These are phyloP conservation scores for Scortechinia acanthostroma DNA, from an alignment of 2,329 filamentous ascomycete species.

Conservation along the genomic window DNA sequence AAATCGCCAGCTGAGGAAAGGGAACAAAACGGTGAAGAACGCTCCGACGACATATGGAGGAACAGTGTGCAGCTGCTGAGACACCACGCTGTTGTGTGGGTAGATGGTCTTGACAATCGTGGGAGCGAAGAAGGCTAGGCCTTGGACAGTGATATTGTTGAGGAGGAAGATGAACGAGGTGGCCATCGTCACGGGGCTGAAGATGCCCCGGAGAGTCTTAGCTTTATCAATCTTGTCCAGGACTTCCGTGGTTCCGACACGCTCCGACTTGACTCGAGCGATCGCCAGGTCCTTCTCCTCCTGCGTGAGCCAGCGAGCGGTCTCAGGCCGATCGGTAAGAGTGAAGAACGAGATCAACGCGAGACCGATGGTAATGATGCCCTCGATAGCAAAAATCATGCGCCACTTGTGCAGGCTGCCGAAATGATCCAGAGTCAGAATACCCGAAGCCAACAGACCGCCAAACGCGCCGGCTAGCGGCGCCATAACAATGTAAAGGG, in stretches of 20 bases:
- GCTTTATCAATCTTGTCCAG: background rate
- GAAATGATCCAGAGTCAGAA: slow-evolving; percentile 54
- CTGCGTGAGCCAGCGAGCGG: slow-evolving; percentile 44
- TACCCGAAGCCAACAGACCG: slow-evolving; percentile 57
- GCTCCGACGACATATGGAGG: background rate
- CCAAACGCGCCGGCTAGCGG: slow-evolving; percentile 58
- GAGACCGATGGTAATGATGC: slow-evolving; percentile 44
- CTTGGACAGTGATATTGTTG: background rate
- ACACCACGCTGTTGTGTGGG: no score
- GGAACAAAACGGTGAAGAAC: background rate
- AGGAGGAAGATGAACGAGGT: no score
- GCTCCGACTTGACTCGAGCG: background rate
- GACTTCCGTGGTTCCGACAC: background rate
- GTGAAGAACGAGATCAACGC: slow-evolving; percentile 45
- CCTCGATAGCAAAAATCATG: slow-evolving; percentile 56
- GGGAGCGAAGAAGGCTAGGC: background rate
- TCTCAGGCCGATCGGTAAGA: slow-evolving; percentile 50
- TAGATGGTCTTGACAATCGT: background rate
- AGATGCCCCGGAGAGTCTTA: background rate
- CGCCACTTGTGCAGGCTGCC: slow-evolving; percentile 53
- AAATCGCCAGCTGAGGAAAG: background rate
- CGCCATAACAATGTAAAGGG: slow-evolving; percentile 53
- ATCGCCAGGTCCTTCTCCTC: slow-evolving; percentile 31
- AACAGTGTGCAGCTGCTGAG: background rate
- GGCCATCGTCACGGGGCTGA: no score